These are phyloP conservation scores for Lichtheimia ornata DNA, from an alignment of 371 early-diverging fungal genomes.

Conservation along the genomic window DNA sequence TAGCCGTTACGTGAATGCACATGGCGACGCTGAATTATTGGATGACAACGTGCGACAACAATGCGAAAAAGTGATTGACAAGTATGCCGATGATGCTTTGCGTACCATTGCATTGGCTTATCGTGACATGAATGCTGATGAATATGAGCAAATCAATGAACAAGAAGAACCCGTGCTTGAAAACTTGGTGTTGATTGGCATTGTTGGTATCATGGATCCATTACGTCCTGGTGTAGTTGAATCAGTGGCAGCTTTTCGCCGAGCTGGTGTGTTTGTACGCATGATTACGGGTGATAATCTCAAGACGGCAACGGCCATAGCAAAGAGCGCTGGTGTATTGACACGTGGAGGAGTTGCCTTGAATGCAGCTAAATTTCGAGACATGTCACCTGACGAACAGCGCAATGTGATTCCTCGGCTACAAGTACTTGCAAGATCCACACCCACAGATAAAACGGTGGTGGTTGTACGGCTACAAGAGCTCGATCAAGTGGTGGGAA, in stretches of 20 bases:
- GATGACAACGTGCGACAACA: slow-evolving; percentile 47
- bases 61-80: slow-evolving; percentile 65
- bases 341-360: slow-evolving; percentile 82
- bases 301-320: slow-evolving; percentile 89
- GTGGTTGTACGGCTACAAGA: slow-evolving; percentile 85
- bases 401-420: slow-evolving; percentile 78
- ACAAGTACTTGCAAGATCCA: slow-evolving; percentile 90
- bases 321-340: slow-evolving; percentile 84
- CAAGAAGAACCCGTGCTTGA: slow-evolving; percentile 59
- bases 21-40: slow-evolving; percentile 55
- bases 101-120: slow-evolving; percentile 89
- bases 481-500: slow-evolving; percentile 91
- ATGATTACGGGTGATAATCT: slow-evolving; percentile 98
- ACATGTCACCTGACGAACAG: slow-evolving; percentile 77
- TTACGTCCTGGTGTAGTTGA: slow-evolving; percentile 85
- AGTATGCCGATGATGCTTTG: slow-evolving; percentile 81
- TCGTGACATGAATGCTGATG: slow-evolving; percentile 56
- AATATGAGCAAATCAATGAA: slow-evolving; percentile 17
- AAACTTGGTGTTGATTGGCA: slow-evolving; percentile 72
- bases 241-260: slow-evolving; percentile 78
- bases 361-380: slow-evolving; percentile 89
- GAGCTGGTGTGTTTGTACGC: slow-evolving; percentile 90
- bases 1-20: slow-evolving; percentile 55
- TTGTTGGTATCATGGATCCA: slow-evolving; percentile 95
- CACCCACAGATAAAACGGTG: slow-evolving; percentile 92